These are phyloP conservation scores for Backusella sp. DNA, from an alignment of 192 early-diverging fungal species.

Conservation along the genomic window DNA sequence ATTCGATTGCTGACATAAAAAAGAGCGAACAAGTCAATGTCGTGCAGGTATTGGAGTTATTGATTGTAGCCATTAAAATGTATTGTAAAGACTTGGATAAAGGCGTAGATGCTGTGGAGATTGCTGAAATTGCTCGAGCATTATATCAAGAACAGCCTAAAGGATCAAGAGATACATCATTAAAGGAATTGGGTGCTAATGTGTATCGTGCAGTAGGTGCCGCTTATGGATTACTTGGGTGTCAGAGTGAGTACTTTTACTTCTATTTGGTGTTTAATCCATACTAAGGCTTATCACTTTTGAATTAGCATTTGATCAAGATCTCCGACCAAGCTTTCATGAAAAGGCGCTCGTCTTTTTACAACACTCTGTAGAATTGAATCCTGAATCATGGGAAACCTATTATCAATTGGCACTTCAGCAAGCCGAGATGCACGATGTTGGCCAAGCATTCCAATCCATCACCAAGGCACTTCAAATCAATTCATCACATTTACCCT, in stretches of 20 bases:
- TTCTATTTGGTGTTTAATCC: not conserved
- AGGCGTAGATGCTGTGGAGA: slow-evolving; percentile 24
- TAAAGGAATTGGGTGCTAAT: slow-evolving; percentile 11
- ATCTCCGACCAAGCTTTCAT: slow-evolving; percentile 61
- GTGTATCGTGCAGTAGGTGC: slow-evolving; percentile 34
- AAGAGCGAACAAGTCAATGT: slow-evolving; percentile 30
- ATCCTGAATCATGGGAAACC: slow-evolving; percentile 52
- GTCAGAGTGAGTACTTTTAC: slow-evolving; percentile 34
- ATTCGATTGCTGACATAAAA: slow-evolving; percentile 20
- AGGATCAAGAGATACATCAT: not conserved
- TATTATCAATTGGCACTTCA: slow-evolving; percentile 70
- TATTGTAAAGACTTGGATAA: slow-evolving; percentile 34
- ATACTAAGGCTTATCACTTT: not conserved
- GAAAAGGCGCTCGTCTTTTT: slow-evolving; percentile 55
- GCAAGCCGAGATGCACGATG: slow-evolving; percentile 65
- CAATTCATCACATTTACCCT: slow-evolving; percentile 55
- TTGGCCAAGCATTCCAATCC: slow-evolving; percentile 50
- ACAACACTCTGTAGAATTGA: slow-evolving; percentile 47
- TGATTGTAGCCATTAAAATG: slow-evolving; percentile 47
- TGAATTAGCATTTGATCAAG: slow-evolving; percentile 56
- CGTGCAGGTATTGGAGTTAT: slow-evolving; percentile 13
- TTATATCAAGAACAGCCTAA: slow-evolving; percentile 8
- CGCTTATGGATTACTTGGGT: slow-evolving; percentile 38
- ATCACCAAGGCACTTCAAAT: slow-evolving; percentile 55
- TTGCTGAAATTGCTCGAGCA: slow-evolving; percentile 30